Evolutionary conservation across 2,329 filamentous ascomycete species (phyloP).

Genomic region (Colletotrichum chrysophilum): DNA sequence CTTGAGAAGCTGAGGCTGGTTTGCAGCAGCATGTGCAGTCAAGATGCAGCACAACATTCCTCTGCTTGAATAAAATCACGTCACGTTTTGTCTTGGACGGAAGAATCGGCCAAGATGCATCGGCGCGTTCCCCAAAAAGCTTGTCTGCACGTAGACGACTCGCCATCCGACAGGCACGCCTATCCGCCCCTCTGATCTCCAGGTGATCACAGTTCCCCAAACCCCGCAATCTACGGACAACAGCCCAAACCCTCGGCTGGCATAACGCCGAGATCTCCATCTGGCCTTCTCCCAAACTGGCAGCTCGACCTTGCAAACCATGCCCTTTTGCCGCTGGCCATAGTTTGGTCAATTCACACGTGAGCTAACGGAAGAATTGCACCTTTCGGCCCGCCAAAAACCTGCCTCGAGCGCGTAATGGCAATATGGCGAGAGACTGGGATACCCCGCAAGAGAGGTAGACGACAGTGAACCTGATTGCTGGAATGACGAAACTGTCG

Average conservation of each 20-base stretch:
- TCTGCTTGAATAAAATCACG: not conserved
- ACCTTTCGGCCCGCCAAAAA: not conserved
- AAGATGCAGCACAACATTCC: not conserved
- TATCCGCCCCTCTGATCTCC: slow-evolving; percentile 6
- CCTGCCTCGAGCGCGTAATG: not conserved
- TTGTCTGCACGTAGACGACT: not conserved
- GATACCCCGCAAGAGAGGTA: not conserved
- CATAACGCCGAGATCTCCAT: slow-evolving; percentile 1
- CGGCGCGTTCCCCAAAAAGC: not conserved
- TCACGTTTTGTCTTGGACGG: not conserved
- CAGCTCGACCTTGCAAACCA: not conserved
- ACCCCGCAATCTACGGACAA: not conserved
- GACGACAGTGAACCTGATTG: not conserved
- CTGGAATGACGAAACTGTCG: slow-evolving; percentile 5
- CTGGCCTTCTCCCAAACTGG: not conserved
- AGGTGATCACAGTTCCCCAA: not conserved
- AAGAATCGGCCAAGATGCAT: not conserved
- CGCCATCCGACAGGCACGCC: slow-evolving; percentile 6
- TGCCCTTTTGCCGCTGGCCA: not conserved
- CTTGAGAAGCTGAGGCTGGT: not conserved
- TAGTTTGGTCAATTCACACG: not conserved
- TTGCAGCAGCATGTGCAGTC: not conserved
- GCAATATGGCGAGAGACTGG: not conserved
- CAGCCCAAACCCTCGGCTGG: not conserved
- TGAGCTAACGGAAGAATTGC: not conserved